These are phyloP conservation scores for Psilocybe cubensis DNA, from an alignment of 768 basidiomycete genomes.

Conservation along the genomic window DNA sequence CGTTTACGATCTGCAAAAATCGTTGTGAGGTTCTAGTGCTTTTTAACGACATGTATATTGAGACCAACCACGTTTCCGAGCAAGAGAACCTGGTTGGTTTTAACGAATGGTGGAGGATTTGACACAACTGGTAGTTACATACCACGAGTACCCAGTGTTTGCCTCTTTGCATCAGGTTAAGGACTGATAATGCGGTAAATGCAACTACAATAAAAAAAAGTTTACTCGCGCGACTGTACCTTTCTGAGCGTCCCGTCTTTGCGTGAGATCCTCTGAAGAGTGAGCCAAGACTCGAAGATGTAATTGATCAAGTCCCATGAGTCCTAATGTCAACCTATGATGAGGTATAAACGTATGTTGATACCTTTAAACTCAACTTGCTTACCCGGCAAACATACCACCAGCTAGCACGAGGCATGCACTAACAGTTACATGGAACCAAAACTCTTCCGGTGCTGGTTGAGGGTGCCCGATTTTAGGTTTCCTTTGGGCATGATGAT, in stretches of 20 bases:
- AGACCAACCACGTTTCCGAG: conserved; percentile 83
- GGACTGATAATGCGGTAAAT: conserved; percentile 1
- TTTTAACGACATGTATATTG: too few species aligned
- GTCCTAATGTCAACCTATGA: conserved; percentile 79
- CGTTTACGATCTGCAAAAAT: conserved; percentile 67
- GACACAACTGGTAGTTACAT: too few species aligned
- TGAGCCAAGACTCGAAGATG: conserved; percentile 85
- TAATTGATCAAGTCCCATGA: conserved; percentile 96
- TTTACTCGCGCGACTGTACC: conserved; percentile 41
- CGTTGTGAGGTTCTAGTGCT: not conserved
- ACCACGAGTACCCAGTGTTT: conserved; percentile 96
- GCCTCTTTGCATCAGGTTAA: conserved; percentile 57
- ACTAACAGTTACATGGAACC: conserved; percentile 72
- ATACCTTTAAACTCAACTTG: conserved; percentile 27
- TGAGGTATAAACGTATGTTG: not conserved
- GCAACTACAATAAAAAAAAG: not conserved
- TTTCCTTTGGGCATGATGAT: conserved; percentile 11
- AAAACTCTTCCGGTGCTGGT: conserved; percentile 53
- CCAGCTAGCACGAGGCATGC: conserved; percentile 75
- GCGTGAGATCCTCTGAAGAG: conserved; percentile 72
- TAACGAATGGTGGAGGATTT: not conserved
- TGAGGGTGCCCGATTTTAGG: conserved; percentile 26
- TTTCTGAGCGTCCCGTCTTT: conserved; percentile 72
- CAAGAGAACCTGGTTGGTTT: conserved; percentile 66
- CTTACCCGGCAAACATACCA: conserved; percentile 90